Base-by-base conservation (phyloP, 305 asterid species). In the Ilex paraguariensis region DNA sequence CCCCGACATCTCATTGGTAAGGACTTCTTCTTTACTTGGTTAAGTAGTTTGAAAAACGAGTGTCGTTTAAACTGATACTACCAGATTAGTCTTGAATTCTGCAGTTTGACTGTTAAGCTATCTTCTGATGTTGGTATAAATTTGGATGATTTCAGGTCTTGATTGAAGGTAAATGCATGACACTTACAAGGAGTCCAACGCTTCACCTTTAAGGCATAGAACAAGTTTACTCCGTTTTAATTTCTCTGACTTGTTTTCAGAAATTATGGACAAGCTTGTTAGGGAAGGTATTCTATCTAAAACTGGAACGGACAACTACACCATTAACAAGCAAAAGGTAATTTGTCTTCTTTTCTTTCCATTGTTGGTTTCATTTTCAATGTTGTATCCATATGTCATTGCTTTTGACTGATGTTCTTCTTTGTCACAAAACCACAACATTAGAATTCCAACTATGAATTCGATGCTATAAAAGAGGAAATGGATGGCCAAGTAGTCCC, bases 381-480 rank as follows among this genome's bases (percentile, higher is more conserved):
- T 66, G 15, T 54, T 58, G 50, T 36, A 4, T 36, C 42, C 42
- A 36, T 36, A 4, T 36, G 7, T 36, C 3, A 5, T 62, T 13
- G 61, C 56, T 68, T 56, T 14, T 70, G 13, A 57, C 36, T 64
- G 40, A 30, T 54, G 33, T 51, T 56, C 68, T 54, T 79, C 64
- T 65, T 64, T 28, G 54, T 63, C 59, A 71, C 57, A 60, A 69
- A 56, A 30, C 45, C 68, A 57, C 39, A 45, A 46, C 55, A 67
- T 71, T 65, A 87, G 96, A 79, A 71, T 60, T 72, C 66, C 58
- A 83, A 82, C 64, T 87, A 79, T 62, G 95, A 90, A 72, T 87
- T 90, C 75, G 89, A 83, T 74, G 86, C 75, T 69, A 90, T 90
- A 74, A 90, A 93, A 79, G 90, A 90, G 75, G 97, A 93, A 82